Evolutionary conservation across 306 rosid species (phyloP).

Genomic region (Dicorynia guianensis): DNA sequence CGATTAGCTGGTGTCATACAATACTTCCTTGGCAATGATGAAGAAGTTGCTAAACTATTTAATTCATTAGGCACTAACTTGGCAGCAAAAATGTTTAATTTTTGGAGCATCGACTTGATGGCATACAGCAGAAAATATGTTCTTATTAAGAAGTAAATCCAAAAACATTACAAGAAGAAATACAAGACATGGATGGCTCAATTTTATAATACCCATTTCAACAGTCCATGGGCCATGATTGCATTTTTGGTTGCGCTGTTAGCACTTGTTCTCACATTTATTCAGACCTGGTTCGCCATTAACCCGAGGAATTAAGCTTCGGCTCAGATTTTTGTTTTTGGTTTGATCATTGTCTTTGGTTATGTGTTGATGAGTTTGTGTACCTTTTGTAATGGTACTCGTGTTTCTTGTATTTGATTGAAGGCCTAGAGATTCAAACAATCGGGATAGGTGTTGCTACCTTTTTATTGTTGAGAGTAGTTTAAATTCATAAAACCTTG

Average conservation of each 20-base stretch:
- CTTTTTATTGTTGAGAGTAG: too few relatives aligned
- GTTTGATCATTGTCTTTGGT: too few relatives aligned
- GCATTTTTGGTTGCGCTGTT: neutral
- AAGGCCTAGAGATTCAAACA: too few relatives aligned
- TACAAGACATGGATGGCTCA: neutral
- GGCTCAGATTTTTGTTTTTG: too few relatives aligned
- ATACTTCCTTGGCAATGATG: neutral
- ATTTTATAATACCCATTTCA: neutral
- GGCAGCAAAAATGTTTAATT: neutral
- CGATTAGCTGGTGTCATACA: neutral
- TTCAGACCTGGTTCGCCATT: neutral
- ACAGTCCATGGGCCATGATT: neutral
- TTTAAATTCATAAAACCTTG: too few relatives aligned
- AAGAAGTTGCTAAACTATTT: neutral
- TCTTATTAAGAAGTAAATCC: neutral
- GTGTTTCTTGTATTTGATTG: too few relatives aligned
- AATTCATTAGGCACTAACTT: neutral
- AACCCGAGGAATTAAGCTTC: too few relatives aligned
- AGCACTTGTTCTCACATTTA: neutral
- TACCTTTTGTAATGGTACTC: too few relatives aligned
- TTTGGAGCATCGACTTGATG: too few relatives aligned
- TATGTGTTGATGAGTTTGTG: too few relatives aligned
- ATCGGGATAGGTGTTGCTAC: too few relatives aligned
- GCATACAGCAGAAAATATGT: neutral
- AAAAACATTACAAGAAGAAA: neutral